Conservation (phyloP, 805 yeast species). For the Suhomyces prunicola region DNA sequence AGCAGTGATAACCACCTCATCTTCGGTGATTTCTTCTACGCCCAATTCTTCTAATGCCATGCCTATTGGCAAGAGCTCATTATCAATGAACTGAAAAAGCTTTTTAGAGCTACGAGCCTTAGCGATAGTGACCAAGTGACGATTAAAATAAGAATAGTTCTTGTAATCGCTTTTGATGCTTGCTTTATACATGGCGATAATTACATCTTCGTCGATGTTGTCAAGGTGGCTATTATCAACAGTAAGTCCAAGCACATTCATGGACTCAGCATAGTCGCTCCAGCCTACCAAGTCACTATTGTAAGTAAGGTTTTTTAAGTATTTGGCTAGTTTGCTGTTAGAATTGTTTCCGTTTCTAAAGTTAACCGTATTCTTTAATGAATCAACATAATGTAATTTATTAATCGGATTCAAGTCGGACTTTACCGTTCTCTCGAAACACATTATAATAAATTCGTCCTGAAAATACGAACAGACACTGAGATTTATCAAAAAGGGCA, state of each 20-base stretch:
- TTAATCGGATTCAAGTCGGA: conserved; percentile 35
- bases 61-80: conserved; percentile 32
- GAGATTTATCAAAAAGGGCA: conserved; percentile 27
- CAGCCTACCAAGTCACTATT: conserved; percentile 34
- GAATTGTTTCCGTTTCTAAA: conserved; percentile 13
- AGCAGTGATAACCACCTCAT: conserved; percentile 72
- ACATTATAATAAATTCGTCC: conserved; percentile 39
- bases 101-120: conserved; percentile 20
- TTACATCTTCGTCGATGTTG: conserved; percentile 29
- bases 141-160: conserved; percentile 35
- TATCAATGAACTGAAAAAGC: conserved; percentile 21
- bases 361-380: conserved; percentile 23
- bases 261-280: conserved; percentile 30
- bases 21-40: conserved; percentile 44
- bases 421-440: conserved; percentile 36
- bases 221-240: conserved; percentile 11
- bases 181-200: conserved; percentile 33
- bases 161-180: conserved; percentile 30
- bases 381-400: conserved; percentile 36
- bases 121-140: conserved; percentile 25
- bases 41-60: conserved; percentile 36
- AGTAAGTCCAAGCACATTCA: conserved; percentile 30
- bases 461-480: conserved; percentile 31
- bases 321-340: conserved; percentile 23
- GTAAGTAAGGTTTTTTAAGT: conserved; percentile 22